Conservation (phyloP, 257 asterid genomes). For the Striga asiatica region DNA sequence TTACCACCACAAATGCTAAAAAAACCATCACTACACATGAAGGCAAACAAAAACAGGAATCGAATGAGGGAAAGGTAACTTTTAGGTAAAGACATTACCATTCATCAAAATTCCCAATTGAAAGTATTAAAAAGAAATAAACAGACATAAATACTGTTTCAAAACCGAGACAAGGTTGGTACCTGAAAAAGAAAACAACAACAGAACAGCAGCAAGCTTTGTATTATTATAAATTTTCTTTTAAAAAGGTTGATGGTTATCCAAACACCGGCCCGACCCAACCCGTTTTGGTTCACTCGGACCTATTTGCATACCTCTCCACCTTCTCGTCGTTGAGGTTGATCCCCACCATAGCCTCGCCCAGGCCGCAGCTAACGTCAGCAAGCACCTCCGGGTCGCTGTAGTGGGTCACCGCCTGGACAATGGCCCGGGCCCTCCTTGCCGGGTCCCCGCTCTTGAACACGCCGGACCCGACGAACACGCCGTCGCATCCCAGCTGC, state of each 20-base stretch:
- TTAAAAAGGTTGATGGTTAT: no score
- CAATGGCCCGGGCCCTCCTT: slow-evolving; percentile 65
- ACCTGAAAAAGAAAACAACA: background rate
- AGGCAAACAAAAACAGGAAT: background rate
- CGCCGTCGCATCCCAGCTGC: slow-evolving; percentile 90
- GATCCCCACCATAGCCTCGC: slow-evolving; percentile 85
- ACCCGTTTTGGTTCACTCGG: slow-evolving; percentile 31
- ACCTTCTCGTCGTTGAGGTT: slow-evolving; percentile 67
- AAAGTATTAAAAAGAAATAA: background rate
- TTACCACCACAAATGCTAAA: no score
- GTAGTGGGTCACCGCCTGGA: slow-evolving; percentile 78
- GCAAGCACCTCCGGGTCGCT: slow-evolving; percentile 67
- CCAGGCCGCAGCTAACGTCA: slow-evolving; percentile 73
- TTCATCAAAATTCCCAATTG: background rate
- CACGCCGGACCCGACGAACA: slow-evolving; percentile 76
- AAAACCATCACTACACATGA: no score
- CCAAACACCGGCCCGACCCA: background rate
- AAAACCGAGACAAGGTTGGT: background rate
- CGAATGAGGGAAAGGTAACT: no score
- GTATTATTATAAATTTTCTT: background rate
- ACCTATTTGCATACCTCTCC: slow-evolving; percentile 74
- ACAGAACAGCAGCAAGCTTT: background rate
- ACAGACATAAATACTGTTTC: background rate
- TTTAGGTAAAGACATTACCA: background rate
- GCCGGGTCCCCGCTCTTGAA: slow-evolving; percentile 91